Conservation (phyloP, 2,329 filamentous ascomycete genomes). For the Phialemonium atrogriseum region DNA sequence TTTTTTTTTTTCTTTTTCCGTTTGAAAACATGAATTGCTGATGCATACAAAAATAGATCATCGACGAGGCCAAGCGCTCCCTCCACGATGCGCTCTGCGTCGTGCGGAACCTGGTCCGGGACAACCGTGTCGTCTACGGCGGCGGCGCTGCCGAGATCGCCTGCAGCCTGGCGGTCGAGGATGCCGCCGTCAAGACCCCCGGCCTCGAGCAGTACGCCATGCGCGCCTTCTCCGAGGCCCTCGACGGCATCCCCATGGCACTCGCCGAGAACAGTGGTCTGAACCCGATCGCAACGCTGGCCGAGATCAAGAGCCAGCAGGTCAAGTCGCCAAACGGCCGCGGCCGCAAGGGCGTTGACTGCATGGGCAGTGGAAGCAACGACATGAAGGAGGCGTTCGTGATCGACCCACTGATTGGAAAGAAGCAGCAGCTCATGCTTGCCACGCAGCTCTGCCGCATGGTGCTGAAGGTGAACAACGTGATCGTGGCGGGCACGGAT, state of each 20-base stretch:
- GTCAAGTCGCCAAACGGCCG: conserved; percentile 58
- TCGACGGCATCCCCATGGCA: conserved; percentile 90
- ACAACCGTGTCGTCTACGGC: conserved; percentile 96
- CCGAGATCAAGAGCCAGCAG: conserved; percentile 92
- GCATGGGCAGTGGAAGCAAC: conserved; percentile 92
- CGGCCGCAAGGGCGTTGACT: conserved; percentile 82
- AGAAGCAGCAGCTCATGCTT: conserved; percentile 92
- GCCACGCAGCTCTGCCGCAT: conserved; percentile 97
- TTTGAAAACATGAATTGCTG: no score
- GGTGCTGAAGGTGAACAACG: conserved; percentile 96
- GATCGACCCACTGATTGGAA: conserved; percentile 96
- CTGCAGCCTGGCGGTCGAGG: conserved; percentile 91
- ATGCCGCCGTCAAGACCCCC: conserved; percentile 86
- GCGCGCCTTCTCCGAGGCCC: conserved; percentile 92
- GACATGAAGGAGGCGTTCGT: conserved; percentile 98
- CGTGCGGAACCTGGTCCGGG: conserved; percentile 88
- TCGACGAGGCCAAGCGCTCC: conserved; percentile 96
- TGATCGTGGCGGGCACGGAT: conserved; percentile 81
- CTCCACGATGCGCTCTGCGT: conserved; percentile 96
- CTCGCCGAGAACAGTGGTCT: conserved; percentile 95
- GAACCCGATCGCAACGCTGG: conserved; percentile 90
- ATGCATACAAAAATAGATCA: conserved; percentile 65
- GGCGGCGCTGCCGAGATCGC: conserved; percentile 96
- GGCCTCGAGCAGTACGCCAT: conserved; percentile 99
- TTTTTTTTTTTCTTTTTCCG: no score